Percentiles rank a stretch among this genome's conserved stretches.
These are phyloP conservation scores for Ceratocystis cubensis DNA, from an alignment of 2,329 filamentous ascomycete species.

Conservation along the genomic window DNA sequence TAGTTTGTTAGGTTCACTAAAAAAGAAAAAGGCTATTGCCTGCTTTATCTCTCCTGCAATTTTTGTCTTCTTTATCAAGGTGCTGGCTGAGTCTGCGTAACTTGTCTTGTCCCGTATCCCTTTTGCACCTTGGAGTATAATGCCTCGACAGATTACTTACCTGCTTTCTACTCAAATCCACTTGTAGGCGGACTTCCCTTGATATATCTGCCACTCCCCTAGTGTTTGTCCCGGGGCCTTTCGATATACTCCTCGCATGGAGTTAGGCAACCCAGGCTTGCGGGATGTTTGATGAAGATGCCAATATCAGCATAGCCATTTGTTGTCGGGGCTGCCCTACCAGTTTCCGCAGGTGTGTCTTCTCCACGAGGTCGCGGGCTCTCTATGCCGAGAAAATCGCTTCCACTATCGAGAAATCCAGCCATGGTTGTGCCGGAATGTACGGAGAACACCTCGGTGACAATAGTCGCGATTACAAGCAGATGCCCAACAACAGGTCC, in stretches of 20 bases:
- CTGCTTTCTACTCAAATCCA: too few species aligned
- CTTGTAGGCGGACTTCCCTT: too few species aligned
- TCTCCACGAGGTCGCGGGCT: slow-evolving; percentile 37
- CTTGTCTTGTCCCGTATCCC: too few species aligned
- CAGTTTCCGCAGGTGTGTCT: slow-evolving; percentile 48
- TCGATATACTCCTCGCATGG: slow-evolving; percentile 42
- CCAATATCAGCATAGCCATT: slow-evolving; percentile 57
- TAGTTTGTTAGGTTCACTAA: too few species aligned
- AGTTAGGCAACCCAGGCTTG: slow-evolving; percentile 27
- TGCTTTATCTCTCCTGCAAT: neutral
- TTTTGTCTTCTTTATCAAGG: neutral
- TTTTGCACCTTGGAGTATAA: too few species aligned
- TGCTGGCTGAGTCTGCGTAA: too few species aligned
- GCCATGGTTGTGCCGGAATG: slow-evolving; percentile 52
- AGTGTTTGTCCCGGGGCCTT: slow-evolving; percentile 34
- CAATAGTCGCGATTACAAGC: slow-evolving; percentile 58
- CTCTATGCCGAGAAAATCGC: slow-evolving; percentile 53
- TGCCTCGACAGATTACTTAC: too few species aligned
- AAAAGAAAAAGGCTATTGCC: too few species aligned
- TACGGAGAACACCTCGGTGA: slow-evolving; percentile 56
- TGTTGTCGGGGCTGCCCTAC: slow-evolving; percentile 61
- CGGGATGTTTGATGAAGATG: slow-evolving; percentile 36
- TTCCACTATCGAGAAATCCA: slow-evolving; percentile 46
- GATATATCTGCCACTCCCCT: slow-evolving; percentile 42
- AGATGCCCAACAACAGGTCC: slow-evolving; percentile 46